phyloP scores from a whole-genome alignment of 2,329 filamentous ascomycete species.

The Ceratocystis colombiana region DNA sequence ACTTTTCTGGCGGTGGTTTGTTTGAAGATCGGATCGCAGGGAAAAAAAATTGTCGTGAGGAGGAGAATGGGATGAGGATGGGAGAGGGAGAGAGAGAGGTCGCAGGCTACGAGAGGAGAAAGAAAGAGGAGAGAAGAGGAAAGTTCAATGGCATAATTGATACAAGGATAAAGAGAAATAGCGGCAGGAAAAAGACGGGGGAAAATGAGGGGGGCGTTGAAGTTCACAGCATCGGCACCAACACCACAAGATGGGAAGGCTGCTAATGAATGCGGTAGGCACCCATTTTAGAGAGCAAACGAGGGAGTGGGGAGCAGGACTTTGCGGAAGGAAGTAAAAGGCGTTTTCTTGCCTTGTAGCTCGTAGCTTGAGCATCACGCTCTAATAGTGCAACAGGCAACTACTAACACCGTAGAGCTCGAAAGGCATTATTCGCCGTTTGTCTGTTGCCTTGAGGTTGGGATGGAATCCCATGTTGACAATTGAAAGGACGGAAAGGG shows the following conservation, averaged over 20 bases:
- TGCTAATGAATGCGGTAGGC: background rate
- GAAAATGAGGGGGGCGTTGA: background rate
- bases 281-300: background rate
- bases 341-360: background rate
- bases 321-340: background rate
- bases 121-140: background rate
- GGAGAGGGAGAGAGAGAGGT: background rate
- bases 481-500: slow-evolving; percentile 1
- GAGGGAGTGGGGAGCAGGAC: background rate
- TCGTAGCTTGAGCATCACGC: background rate
- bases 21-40: background rate
- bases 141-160: background rate
- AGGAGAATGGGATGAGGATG: too few species aligned
- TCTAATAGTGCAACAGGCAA: background rate
- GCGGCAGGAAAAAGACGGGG: background rate
- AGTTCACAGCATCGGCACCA: background rate
- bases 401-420: background rate
- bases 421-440: too few species aligned
- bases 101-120: background rate
- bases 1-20: background rate
- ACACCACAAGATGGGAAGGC: background rate
- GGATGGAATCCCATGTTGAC: background rate
- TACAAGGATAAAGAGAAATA: background rate
- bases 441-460: background rate
- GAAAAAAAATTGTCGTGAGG: too few species aligned